These are phyloP conservation scores for Pyrus bretschneideri DNA, from an alignment of 306 rosid species.

Conservation along the genomic window DNA sequence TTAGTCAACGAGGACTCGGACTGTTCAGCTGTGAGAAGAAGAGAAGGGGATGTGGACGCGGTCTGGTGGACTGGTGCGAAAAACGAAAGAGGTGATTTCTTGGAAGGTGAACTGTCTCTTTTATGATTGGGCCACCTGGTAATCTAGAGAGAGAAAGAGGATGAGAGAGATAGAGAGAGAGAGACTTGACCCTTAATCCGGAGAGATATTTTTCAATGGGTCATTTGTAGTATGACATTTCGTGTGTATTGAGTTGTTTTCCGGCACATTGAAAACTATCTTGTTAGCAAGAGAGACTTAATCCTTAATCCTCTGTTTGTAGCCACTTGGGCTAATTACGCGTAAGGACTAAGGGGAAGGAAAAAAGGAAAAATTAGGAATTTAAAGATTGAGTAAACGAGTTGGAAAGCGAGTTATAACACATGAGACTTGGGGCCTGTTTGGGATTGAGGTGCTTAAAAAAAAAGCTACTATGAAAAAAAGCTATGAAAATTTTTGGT, in stretches of 20 bases:
- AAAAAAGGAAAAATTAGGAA: neutral
- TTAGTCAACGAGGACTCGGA: neutral
- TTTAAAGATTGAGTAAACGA: neutral
- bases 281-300: neutral
- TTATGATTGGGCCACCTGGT: neutral
- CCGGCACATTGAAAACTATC: too few species aligned
- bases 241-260: too few species aligned
- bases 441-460: too few species aligned
- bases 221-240: too few species aligned
- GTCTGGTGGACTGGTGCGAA: neutral
- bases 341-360: too few species aligned
- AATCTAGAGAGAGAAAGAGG: neutral
- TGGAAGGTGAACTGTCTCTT: neutral
- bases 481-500: too few species aligned
- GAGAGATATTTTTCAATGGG: accelerated
- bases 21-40: neutral
- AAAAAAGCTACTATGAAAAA: too few species aligned
- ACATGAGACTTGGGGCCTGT: too few species aligned
- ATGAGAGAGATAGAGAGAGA: neutral
- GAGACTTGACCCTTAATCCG: neutral
- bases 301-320: neutral
- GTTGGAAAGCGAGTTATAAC: neutral
- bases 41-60: neutral
- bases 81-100: neutral
- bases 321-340: neutral